phyloP scores from a whole-genome alignment of 495 filamentous ascomycete species.

The Bacidia gigantensis region DNA sequence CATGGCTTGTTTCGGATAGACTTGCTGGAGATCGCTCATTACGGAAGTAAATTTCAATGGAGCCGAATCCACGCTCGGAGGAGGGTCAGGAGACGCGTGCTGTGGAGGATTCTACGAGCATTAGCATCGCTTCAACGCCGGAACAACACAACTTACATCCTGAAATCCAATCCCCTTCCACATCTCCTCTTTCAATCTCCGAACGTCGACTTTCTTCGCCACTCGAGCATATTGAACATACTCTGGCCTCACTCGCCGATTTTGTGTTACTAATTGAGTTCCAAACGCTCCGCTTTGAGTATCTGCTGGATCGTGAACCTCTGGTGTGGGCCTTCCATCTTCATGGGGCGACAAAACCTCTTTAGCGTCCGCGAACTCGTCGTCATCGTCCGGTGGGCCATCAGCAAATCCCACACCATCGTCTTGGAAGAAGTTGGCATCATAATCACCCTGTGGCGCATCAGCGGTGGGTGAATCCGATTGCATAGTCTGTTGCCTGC shows the following conservation, averaged over 20 bases:
- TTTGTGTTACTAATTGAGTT: conserved; percentile 82
- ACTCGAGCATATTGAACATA: conserved; percentile 94
- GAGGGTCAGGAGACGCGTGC: background rate
- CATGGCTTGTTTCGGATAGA: conserved; percentile 73
- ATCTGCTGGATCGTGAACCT: conserved; percentile 24
- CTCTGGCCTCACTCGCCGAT: conserved; percentile 66
- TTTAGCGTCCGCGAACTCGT: conserved; percentile 85
- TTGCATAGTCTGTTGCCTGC: conserved; percentile 45
- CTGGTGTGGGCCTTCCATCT: conserved; percentile 33
- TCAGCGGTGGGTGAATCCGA: conserved; percentile 38
- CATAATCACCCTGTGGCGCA: conserved; percentile 56
- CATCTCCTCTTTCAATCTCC: conserved; percentile 86
- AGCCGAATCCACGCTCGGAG: conserved; percentile 25
- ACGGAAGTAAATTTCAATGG: conserved; percentile 72
- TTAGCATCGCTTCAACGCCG: background rate
- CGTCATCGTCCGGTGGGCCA: conserved; percentile 52
- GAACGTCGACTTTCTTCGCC: conserved; percentile 98
- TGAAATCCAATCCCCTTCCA: conserved; percentile 78
- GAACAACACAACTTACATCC: conserved; percentile 17
- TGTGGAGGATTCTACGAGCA: background rate
- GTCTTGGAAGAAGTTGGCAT: conserved; percentile 98
- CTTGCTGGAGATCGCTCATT: conserved; percentile 74
- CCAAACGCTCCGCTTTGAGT: conserved; percentile 58
- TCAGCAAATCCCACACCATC: conserved; percentile 70
- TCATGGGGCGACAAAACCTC: conserved; percentile 73